Conservation (phyloP, 176 grass and related monocot species). For the Cenchrus purpureus region DNA sequence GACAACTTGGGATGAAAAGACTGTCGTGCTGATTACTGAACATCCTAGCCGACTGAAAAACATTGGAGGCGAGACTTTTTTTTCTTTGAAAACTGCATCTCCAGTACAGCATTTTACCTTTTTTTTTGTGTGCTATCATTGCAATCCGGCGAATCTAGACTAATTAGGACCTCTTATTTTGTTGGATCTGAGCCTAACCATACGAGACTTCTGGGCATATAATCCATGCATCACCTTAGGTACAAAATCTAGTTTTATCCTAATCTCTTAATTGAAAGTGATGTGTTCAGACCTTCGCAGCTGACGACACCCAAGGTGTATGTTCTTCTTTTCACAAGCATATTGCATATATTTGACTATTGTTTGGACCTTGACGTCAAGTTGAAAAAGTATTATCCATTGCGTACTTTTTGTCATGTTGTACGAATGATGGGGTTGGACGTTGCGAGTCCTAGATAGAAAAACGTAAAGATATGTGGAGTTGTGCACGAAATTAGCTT, state of each 20-base stretch:
- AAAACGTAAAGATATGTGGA: conserved; percentile 30
- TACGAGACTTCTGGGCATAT: not conserved
- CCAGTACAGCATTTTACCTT: not conserved
- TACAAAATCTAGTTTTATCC: not conserved
- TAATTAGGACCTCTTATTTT: conserved; percentile 11
- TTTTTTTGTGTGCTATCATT: not conserved
- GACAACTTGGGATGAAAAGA: not conserved
- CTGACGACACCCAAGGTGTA: not conserved
- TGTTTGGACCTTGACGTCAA: conserved; percentile 16
- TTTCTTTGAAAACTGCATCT: not conserved
- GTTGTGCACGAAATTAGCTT: conserved; percentile 32
- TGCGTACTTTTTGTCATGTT: not conserved
- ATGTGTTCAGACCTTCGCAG: conserved; percentile 27
- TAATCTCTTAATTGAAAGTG: conserved; percentile 22
- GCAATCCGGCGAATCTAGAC: not conserved
- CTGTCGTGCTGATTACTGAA: not conserved
- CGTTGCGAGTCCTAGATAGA: conserved; percentile 25
- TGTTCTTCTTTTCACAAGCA: not conserved
- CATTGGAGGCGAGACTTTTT: not conserved
- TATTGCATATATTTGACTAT: conserved; percentile 31
- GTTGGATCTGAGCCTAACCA: conserved; percentile 23
- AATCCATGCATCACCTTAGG: not conserved
- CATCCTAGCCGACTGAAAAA: not conserved
- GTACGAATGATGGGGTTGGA: not conserved
- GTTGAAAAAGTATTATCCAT: conserved; percentile 35